Evolutionary conservation across 176 grass and related monocot species (phyloP), one percentile per base, ranked within the genome.

Genomic region (Juncus effusus): DNA sequence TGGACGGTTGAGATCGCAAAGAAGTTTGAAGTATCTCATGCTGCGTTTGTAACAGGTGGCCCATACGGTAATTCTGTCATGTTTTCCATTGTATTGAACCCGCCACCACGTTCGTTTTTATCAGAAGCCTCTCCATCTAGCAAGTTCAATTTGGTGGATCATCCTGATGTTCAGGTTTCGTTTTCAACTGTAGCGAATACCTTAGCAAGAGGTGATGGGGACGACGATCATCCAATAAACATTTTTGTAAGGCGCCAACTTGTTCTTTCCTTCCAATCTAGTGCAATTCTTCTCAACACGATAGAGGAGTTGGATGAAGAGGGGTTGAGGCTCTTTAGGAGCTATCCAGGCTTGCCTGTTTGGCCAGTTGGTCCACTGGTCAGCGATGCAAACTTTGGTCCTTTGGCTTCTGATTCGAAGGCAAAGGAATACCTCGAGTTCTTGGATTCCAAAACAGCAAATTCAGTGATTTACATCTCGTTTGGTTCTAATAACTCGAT

Each of bases 401-500:
- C 39, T 12, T 5, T 16, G 16, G 15, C 28, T 49, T 2, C 15
- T 2, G 35, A 65, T 36, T 28, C 8, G 6, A 8, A n/a, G 19
- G 12, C 36, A 5, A 64, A 80, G 38, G 13, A 0, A 0, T 71
- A 70, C 70, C 53, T 54, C 62, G 42, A 61, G 54, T 84, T 84
- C 70, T 28, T 80, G 64, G 51, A 79, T 73, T 71, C 70, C 19
- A 76, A 80, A 40, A n/a, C 59, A 57, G 15, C 58, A 3, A 74
- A 61, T 13, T 80, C 77, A 7, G 82, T 77, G 1, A 63, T 85
- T 63, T 85, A 77, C 60, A 65, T 80, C 36, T 85, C 77, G 12
- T 85, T 85, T 49, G 77, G 82, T 37, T 80, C 77, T 50, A 58
- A 80, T 38, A 73, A 67, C 65, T 40, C 82, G 40, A 80, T 85